Conservation (phyloP, 768 basidiomycete species). For the Suillus subalutaceus region DNA sequence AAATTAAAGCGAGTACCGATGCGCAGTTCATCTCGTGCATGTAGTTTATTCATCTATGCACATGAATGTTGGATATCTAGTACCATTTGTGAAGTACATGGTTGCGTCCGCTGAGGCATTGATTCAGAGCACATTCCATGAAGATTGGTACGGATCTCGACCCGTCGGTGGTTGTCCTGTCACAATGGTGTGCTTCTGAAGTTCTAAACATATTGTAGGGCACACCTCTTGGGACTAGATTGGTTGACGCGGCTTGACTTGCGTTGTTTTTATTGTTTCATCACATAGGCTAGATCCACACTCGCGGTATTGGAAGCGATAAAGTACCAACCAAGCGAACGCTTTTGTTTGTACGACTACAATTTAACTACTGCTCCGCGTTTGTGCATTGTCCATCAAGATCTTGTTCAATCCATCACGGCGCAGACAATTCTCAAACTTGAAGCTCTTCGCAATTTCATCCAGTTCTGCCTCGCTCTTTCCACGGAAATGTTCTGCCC, state of each 20-base stretch:
- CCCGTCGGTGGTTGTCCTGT: not conserved
- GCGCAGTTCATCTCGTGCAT: not conserved
- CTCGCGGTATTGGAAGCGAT: not conserved
- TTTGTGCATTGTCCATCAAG: conserved; percentile 44
- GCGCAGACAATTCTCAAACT: conserved; percentile 68
- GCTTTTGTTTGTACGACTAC: not conserved
- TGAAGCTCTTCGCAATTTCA: conserved; percentile 72
- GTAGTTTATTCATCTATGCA: not conserved
- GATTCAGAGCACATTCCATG: not conserved
- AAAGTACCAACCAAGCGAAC: not conserved
- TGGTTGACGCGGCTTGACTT: not conserved
- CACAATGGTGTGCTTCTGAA: not conserved
- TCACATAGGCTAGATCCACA: not conserved
- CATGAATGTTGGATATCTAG: not conserved
- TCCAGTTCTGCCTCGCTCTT: conserved; percentile 66
- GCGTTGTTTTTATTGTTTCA: not conserved
- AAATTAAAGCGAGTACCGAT: not conserved
- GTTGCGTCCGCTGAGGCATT: not conserved
- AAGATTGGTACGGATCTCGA: not conserved
- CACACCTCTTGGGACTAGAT: not conserved
- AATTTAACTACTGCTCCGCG: conserved; percentile 10
- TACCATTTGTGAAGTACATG: not conserved
- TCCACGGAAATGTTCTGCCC: conserved; percentile 70
- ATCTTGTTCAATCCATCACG: conserved; percentile 67
- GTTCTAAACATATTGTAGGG: not conserved